Percentiles rank a stretch among this genome's conserved stretches.
Evolutionary conservation across 148 eudicot genomes (phyloP).

Genomic region (Talinum fruticosum): DNA sequence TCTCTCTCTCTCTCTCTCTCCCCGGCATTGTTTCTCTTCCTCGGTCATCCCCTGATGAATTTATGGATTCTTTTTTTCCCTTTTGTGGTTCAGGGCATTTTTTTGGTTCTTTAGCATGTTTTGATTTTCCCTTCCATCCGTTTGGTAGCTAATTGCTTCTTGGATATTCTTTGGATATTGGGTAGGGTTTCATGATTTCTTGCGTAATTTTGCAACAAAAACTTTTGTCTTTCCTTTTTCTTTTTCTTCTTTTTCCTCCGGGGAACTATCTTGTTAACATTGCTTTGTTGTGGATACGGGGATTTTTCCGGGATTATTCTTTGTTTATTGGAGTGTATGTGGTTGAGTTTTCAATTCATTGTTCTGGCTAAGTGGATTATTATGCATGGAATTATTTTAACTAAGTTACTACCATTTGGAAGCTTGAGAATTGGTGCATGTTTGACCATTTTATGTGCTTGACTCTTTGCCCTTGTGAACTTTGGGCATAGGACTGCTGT

Average conservation of each 20-base stretch:
- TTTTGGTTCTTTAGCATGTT: background rate
- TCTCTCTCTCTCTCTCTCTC: background rate
- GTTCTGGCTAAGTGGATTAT: background rate
- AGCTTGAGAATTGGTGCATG: background rate
- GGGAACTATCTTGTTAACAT: background rate
- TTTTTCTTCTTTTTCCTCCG: background rate
- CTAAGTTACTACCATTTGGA: background rate
- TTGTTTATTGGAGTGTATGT: background rate
- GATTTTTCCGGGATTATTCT: background rate
- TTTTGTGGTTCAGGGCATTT: constrained; percentile 8
- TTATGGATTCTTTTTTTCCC: background rate
- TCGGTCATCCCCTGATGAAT: background rate
- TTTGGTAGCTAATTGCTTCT: background rate
- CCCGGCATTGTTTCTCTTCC: too few species aligned
- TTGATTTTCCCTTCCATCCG: background rate
- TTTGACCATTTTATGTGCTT: background rate
- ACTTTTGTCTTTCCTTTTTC: background rate
- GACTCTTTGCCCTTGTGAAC: too few species aligned
- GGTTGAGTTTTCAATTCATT: background rate
- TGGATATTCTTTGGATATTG: background rate
- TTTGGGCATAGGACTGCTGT: background rate
- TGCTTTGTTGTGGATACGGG: background rate
- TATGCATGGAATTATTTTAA: background rate
- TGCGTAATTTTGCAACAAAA: background rate
- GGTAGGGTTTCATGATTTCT: constrained; percentile 6